Base-by-base conservation (phyloP, 1,284 basidiomycete genomes). In the Coniferiporia weirii region DNA sequence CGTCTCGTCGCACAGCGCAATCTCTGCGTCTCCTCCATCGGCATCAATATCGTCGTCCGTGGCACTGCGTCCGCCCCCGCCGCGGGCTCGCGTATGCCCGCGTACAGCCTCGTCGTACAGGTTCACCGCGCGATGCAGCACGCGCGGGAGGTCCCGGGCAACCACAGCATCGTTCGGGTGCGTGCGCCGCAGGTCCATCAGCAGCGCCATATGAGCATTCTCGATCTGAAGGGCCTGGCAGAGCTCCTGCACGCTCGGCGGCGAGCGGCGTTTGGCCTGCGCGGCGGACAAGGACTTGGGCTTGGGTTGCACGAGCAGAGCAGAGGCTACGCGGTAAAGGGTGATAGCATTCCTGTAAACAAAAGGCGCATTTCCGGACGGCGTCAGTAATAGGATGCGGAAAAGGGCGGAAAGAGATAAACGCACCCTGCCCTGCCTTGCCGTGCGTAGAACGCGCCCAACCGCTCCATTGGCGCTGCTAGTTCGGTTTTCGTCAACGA, bases 401-500 rank as follows among this genome's bases (percentile, higher is more conserved):
- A 19, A 27, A 59, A 61, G 45, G 35, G 38, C 38, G 15, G 38
- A 27, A 43, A 51, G 22, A 55, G 13, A 44, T 19, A 49, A 12
- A 76, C 84, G 65, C 68, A 90, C 89, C 85, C 80, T 15, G 76
- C 63, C 59, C 80, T 81, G n/a, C 83, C 85, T 40, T 73, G 74
- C 34, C 75, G 71, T 6, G 79, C 78, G 64, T 90, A 89, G 61
- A 85, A 84, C 3, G 78, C 73, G 0, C 81, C 89, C 1, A 91
- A 73, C 3, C 83, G 79, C 64, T 88, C 85, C 43, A 91, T 74
- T 0, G 86, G 86, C 5, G 84, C 82, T n/a, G 81, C 83, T 12
- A 91, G 69, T 66, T 91, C 85, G 17, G 79, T 77, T 55, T 73
- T 76, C 1, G 72, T 73, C 40, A 61, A 22, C 2, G 51, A 52